phyloP scores from a whole-genome alignment of 2,329 filamentous ascomycete species.

The Mariannaea sp. region DNA sequence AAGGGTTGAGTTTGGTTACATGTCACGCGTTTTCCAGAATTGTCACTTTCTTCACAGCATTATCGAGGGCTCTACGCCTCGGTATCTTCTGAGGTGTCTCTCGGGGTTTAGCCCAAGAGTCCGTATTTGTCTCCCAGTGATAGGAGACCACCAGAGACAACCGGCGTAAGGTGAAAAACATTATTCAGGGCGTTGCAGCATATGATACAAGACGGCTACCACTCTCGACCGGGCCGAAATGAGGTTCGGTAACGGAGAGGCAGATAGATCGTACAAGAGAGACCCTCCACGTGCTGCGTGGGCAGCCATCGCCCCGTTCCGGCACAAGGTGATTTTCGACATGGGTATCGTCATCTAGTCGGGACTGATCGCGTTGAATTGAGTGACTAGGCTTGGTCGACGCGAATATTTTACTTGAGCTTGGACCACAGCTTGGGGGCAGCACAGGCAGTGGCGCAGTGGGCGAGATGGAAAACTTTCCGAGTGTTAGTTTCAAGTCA shows the following conservation, averaged over 20 bases:
- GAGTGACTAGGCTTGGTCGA: constrained; percentile 21
- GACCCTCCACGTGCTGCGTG: constrained; percentile 18
- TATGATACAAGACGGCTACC: constrained; percentile 39
- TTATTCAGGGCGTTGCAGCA: constrained; percentile 41
- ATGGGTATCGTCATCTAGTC: constrained; percentile 33
- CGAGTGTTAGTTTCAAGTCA: constrained; percentile 22
- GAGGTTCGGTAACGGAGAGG: constrained; percentile 29
- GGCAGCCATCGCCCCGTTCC: constrained; percentile 30
- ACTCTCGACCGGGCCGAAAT: constrained; percentile 24
- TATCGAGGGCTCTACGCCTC: not conserved
- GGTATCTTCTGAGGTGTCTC: too few species aligned
- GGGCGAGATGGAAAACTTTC: constrained; percentile 95
- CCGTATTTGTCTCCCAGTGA: not conserved
- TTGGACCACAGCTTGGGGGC: constrained; percentile 93
- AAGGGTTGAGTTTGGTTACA: constrained; percentile 51
- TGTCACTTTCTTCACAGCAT: not conserved
- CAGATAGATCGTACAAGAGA: constrained; percentile 35
- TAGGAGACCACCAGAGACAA: not conserved
- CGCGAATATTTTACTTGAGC: constrained; percentile 74
- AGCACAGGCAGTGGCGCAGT: constrained; percentile 91
- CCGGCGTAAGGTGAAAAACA: constrained; percentile 34
- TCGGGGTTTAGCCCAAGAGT: not conserved
- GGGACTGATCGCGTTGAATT: constrained; percentile 26
- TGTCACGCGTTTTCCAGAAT: not conserved
- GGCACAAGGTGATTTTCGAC: constrained; percentile 33